phyloP scores from a whole-genome alignment of 805 yeast genomes.

The Saccharomycopsis babjevae region DNA sequence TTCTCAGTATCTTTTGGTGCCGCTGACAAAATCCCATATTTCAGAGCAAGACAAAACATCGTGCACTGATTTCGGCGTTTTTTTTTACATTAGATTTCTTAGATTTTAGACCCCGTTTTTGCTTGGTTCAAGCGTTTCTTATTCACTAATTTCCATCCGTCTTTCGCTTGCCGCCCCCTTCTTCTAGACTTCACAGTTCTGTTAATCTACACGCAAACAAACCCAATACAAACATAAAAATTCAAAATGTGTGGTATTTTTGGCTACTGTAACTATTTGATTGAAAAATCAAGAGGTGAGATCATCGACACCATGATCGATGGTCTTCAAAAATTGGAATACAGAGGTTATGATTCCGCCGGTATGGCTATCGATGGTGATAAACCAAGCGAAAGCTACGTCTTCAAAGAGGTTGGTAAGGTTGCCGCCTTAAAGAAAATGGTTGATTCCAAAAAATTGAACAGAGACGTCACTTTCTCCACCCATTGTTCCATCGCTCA shows the following conservation, averaged over 20 bases:
- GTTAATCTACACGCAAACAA: too few species aligned
- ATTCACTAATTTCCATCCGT: not conserved
- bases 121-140: not conserved
- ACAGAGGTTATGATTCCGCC: conserved; percentile 96
- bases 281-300: conserved; percentile 85
- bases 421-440: conserved; percentile 70
- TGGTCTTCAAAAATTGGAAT: conserved; percentile 81
- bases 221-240: not conserved
- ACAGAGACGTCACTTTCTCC: conserved; percentile 55
- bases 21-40: too few species aligned
- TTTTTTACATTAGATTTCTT: not conserved
- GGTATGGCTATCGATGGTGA: conserved; percentile 96
- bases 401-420: conserved; percentile 85
- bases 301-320: conserved; percentile 82
- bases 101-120: not conserved
- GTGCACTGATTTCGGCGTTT: too few species aligned
- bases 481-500: conserved; percentile 96
- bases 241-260: conserved; percentile 78
- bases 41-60: too few species aligned
- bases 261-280: conserved; percentile 94
- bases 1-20: too few species aligned
- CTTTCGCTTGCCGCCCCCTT: not conserved
- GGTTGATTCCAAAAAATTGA: conserved; percentile 41
- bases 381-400: conserved; percentile 53
- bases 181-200: not conserved